These are phyloP conservation scores for Zygoascus bituminiphila DNA, from an alignment of 805 yeast species.

Conservation along the genomic window DNA sequence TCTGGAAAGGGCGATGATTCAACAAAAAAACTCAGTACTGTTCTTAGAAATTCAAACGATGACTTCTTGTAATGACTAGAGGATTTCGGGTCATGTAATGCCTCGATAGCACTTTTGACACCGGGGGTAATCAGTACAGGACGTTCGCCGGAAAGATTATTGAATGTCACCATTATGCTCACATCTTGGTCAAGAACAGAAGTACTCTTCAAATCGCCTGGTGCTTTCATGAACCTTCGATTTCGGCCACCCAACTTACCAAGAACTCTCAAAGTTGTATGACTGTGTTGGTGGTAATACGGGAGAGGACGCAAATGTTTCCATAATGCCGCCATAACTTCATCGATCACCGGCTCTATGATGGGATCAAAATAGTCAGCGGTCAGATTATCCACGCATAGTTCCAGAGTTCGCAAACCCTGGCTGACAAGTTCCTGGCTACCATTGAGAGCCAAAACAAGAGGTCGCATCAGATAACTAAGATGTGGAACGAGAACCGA, in stretches of 20 bases:
- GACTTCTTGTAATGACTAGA: constrained; percentile 61
- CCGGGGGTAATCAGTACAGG: constrained; percentile 81
- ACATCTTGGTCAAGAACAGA: constrained; percentile 53
- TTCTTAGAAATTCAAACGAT: constrained; percentile 65
- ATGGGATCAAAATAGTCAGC: constrained; percentile 97
- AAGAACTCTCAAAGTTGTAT: constrained; percentile 82
- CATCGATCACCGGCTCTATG: constrained; percentile 91
- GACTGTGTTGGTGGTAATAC: constrained; percentile 89
- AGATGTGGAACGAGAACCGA: constrained; percentile 91
- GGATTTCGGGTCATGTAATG: constrained; percentile 55
- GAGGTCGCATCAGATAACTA: constrained; percentile 79
- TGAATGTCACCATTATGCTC: constrained; percentile 57
- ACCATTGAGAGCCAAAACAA: constrained; percentile 84
- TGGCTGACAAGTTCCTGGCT: constrained; percentile 87
- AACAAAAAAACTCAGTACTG: constrained; percentile 60
- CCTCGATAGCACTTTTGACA: constrained; percentile 63
- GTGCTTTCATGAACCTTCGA: constrained; percentile 73
- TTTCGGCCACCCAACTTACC: constrained; percentile 97
- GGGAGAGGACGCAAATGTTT: constrained; percentile 86
- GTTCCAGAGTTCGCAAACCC: constrained; percentile 87
- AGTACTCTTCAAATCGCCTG: constrained; percentile 51
- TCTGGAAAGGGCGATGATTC: constrained; percentile 45
- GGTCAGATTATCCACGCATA: constrained; percentile 92
- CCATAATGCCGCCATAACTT: constrained; percentile 90
- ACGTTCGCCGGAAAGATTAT: constrained; percentile 54